phyloP scores from a whole-genome alignment of 352 stramenopile species.

The Phytophthora litchii region DNA sequence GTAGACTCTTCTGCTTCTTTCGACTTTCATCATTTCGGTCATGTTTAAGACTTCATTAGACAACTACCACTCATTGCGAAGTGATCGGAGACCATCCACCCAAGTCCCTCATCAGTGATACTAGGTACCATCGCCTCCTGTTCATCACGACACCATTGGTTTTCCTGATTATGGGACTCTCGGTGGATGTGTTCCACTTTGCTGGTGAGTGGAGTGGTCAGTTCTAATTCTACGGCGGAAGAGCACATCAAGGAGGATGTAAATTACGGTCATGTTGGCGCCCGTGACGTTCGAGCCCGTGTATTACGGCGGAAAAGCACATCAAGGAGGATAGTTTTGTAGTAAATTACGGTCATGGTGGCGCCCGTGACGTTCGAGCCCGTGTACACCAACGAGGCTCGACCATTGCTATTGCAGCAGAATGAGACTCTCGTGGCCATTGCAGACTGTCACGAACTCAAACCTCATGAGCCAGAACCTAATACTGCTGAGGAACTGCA shows the following conservation, averaged over 20 bases:
- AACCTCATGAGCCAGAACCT: constrained; percentile 22
- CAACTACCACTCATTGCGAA: too few relatives aligned
- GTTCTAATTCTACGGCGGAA: constrained; percentile 3
- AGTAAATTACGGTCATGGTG: constrained; percentile 1
- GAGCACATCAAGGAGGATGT: not conserved
- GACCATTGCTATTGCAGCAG: constrained; percentile 2
- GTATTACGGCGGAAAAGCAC: too few relatives aligned
- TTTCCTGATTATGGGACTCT: too few relatives aligned
- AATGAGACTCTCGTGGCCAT: constrained; percentile 4
- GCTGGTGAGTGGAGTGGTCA: constrained; percentile 2
- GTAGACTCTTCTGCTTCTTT: too few relatives aligned
- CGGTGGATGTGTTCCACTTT: constrained; percentile 1
- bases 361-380: not conserved
- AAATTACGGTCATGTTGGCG: constrained; percentile 1
- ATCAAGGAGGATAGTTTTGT: not conserved
- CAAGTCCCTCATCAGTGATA: too few relatives aligned
- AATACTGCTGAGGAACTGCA: constrained; percentile 32
- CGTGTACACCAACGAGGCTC: not conserved
- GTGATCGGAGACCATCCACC: too few relatives aligned
- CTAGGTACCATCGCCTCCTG: too few relatives aligned
- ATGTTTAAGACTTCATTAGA: too few relatives aligned
- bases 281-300: not conserved
- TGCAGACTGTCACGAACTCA: constrained; percentile 9
- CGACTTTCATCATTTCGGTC: too few relatives aligned
- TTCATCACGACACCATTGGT: too few relatives aligned